These are phyloP conservation scores for Verbascum thapsus DNA, from an alignment of 257 asterid species.

Conservation along the genomic window DNA sequence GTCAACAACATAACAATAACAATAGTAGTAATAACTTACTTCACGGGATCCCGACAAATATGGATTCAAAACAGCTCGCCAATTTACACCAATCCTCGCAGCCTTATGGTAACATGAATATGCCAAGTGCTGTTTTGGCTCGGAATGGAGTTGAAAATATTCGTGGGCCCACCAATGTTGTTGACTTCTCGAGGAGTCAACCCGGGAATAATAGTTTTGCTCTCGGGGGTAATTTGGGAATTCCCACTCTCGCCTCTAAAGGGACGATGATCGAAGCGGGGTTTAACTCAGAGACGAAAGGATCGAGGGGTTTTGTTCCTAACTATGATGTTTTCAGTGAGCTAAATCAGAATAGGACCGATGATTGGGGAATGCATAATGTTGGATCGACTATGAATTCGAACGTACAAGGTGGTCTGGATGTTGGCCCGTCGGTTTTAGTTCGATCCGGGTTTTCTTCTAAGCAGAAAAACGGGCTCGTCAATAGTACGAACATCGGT, in stretches of 20 bases:
- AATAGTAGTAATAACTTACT: slow-evolving; percentile 51
- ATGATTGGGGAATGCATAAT: slow-evolving; percentile 57
- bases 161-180: slow-evolving; percentile 43
- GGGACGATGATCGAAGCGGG: slow-evolving; percentile 39
- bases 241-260: slow-evolving; percentile 37
- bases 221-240: slow-evolving; percentile 40
- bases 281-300: slow-evolving; percentile 44
- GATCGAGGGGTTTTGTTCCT: slow-evolving; percentile 43
- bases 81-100: slow-evolving; percentile 60
- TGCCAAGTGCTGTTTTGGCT: slow-evolving; percentile 37
- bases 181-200: slow-evolving; percentile 57
- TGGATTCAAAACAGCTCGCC: slow-evolving; percentile 78
- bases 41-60: slow-evolving; percentile 82
- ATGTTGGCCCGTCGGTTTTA: slow-evolving; percentile 46
- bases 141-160: slow-evolving; percentile 45
- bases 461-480: slow-evolving; percentile 36
- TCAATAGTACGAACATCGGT: slow-evolving; percentile 33
- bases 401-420: slow-evolving; percentile 40
- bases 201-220: slow-evolving; percentile 42
- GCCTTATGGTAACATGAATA: slow-evolving; percentile 44
- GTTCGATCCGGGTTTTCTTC: slow-evolving; percentile 52
- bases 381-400: slow-evolving; percentile 46
- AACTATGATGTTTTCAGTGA: slow-evolving; percentile 49
- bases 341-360: slow-evolving; percentile 48
- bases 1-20: slow-evolving; percentile 49